Evolutionary conservation across 176 grass and related monocot species (phyloP).

Genomic region (Themeda triandra): DNA sequence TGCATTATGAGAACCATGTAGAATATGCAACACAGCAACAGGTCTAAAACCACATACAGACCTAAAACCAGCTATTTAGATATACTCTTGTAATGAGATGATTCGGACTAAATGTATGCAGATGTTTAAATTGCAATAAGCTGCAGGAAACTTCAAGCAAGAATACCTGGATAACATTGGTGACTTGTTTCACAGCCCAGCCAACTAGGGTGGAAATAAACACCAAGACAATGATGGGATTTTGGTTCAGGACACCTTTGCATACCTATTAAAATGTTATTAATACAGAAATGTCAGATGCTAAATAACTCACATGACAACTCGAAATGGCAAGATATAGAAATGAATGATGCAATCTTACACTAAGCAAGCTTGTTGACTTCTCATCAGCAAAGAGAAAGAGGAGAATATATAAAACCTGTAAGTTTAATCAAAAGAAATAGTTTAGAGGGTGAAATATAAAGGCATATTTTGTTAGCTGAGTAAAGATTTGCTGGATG

Average conservation of each 20-base stretch:
- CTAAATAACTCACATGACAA: not conserved
- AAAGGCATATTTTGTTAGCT: not conserved
- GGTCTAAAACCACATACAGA: not conserved
- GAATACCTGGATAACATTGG: constrained; percentile 76
- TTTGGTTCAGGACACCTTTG: constrained; percentile 46
- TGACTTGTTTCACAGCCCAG: constrained; percentile 76
- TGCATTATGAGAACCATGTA: not conserved
- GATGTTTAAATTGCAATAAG: not conserved
- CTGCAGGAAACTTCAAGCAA: not conserved
- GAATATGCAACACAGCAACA: not conserved
- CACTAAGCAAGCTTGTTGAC: constrained; percentile 57
- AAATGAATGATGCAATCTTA: constrained; percentile 41
- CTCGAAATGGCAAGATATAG: not conserved
- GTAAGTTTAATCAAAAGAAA: constrained; percentile 23
- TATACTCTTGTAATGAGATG: not conserved
- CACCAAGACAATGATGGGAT: constrained; percentile 37
- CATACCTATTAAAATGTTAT: constrained; percentile 41
- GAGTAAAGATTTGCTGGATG: not conserved
- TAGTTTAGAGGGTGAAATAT: constrained; percentile 8
- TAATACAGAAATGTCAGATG: constrained; percentile 11
- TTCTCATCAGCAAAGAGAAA: constrained; percentile 73
- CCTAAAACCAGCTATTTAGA: not conserved
- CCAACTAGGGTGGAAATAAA: constrained; percentile 70
- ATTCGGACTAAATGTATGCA: constrained; percentile 1
- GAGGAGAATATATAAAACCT: constrained; percentile 94